A percentile compares a stretch with the other conserved stretches of the same genome.
phyloP scores from a whole-genome alignment of 2,329 filamentous ascomycete species.

The Ascochyta fabae region DNA sequence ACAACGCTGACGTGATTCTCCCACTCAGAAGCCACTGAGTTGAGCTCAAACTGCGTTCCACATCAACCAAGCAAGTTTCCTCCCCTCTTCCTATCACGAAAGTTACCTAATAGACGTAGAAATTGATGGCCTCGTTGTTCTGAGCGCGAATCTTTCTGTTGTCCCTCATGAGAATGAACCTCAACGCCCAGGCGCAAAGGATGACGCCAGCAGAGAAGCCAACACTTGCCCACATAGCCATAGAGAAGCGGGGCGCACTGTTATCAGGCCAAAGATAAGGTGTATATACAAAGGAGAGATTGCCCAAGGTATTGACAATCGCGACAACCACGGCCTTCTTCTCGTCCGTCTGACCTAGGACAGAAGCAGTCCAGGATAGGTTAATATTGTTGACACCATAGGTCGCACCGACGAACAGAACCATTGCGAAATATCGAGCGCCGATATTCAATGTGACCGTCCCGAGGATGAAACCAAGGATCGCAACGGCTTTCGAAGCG shows the following conservation, averaged over 20 bases:
- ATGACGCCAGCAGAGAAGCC: constrained; percentile 22
- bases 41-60: neutral
- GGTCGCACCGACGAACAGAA: constrained; percentile 40
- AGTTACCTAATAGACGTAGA: constrained; percentile 26
- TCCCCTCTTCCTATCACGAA: neutral
- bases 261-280: constrained; percentile 24
- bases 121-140: constrained; percentile 25
- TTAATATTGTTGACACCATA: constrained; percentile 45
- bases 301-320: constrained; percentile 51
- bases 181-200: constrained; percentile 24
- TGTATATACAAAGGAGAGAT: constrained; percentile 45
- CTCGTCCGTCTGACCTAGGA: constrained; percentile 49
- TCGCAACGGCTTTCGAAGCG: constrained; percentile 31
- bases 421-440: constrained; percentile 41
- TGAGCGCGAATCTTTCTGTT: constrained; percentile 29
- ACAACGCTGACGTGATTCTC: neutral
- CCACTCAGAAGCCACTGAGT: neutral
- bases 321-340: constrained; percentile 51
- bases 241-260: constrained; percentile 18
- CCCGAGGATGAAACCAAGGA: constrained; percentile 40
- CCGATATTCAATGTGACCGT: constrained; percentile 34
- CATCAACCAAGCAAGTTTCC: neutral
- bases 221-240: constrained; percentile 24
- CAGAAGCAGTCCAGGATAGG: constrained; percentile 49
- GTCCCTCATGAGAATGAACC: constrained; percentile 22